Percentiles rank a stretch among this genome's conserved stretches.
Evolutionary conservation across 345 rosid species (phyloP).

Genomic region (Aurinia saxatilis): DNA sequence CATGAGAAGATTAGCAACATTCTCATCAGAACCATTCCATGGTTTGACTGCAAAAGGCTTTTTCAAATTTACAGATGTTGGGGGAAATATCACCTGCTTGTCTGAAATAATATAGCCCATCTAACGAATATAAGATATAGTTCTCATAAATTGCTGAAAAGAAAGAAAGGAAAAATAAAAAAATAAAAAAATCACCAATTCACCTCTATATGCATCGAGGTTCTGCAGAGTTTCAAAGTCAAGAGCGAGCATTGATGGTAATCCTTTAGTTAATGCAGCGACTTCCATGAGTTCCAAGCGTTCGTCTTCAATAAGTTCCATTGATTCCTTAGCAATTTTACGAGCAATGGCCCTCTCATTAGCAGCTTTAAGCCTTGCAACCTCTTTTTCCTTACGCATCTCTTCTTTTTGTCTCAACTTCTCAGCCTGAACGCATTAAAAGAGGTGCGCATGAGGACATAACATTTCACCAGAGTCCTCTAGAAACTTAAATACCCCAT

Average conservation of each 20-base stretch:
- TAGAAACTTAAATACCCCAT: background rate
- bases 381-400: slow-evolving; percentile 68
- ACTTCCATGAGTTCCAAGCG: slow-evolving; percentile 90
- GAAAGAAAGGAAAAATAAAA: background rate
- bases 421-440: slow-evolving; percentile 48
- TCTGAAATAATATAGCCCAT: slow-evolving; percentile 38
- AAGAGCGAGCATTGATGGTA: slow-evolving; percentile 56
- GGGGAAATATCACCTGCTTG: slow-evolving; percentile 55
- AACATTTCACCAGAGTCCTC: slow-evolving; percentile 1
- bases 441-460: background rate
- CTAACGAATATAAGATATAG: background rate
- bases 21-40: slow-evolving; percentile 80
- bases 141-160: background rate
- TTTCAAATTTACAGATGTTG: slow-evolving; percentile 50
- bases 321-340: slow-evolving; percentile 77
- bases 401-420: slow-evolving; percentile 82
- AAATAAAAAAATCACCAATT: background rate
- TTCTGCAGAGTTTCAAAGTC: slow-evolving; percentile 68
- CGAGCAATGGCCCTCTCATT: slow-evolving; percentile 87
- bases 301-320: slow-evolving; percentile 80
- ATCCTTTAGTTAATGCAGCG: slow-evolving; percentile 60
- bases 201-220: slow-evolving; percentile 73
- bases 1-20: slow-evolving; percentile 83
- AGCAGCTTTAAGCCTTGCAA: slow-evolving; percentile 82
- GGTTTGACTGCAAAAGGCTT: slow-evolving; percentile 69